phyloP scores from a whole-genome alignment of 495 filamentous ascomycete genomes.

The Podospora anserina region DNA sequence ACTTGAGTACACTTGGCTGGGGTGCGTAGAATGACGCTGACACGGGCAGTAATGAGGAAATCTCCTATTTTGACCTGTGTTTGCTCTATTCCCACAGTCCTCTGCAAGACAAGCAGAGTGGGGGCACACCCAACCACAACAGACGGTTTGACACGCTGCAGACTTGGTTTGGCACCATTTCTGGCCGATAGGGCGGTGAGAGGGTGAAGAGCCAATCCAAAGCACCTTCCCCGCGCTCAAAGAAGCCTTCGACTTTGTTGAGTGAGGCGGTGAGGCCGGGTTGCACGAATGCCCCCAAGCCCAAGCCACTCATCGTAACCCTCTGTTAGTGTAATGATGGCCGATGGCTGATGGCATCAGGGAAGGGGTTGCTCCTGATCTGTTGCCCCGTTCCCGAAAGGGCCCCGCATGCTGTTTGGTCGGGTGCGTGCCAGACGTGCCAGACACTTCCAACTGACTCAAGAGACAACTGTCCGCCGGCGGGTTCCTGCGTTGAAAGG shows the following conservation, averaged over 20 bases:
- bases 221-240: neutral
- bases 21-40: constrained; percentile 3
- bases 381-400: neutral
- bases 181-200: neutral
- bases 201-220: neutral
- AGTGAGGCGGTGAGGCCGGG: constrained; percentile 4
- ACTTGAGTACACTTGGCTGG: constrained; percentile 10
- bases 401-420: constrained; percentile 1
- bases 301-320: neutral
- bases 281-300: neutral
- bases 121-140: neutral
- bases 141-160: neutral
- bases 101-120: neutral
- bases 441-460: neutral
- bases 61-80: neutral
- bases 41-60: neutral
- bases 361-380: neutral
- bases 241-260: neutral
- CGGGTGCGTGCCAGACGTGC: neutral
- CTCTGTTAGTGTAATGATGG: neutral
- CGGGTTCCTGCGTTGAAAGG: constrained; percentile 4
- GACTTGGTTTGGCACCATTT: neutral
- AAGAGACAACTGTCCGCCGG: neutral
- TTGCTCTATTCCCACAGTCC: neutral
- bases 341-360: neutral